Evolutionary conservation across 306 rosid species (phyloP), one percentile per base, ranked within the genome.

Genomic region (Cucurbita argyrosperma): DNA sequence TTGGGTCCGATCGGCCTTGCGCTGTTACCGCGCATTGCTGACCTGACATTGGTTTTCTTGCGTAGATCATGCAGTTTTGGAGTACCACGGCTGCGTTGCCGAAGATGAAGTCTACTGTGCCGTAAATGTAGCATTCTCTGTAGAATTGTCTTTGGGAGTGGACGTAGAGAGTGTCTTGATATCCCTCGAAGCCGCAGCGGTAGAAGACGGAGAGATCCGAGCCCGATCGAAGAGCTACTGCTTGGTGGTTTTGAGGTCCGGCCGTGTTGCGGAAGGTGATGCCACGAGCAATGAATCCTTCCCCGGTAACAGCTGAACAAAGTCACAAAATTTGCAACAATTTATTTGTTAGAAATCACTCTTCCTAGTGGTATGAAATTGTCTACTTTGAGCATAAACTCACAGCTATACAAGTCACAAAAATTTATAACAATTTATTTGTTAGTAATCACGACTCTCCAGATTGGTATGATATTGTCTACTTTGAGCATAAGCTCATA

Each of bases 111-210:
- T 79, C 82, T 1, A 72, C 69, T 0, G 68, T 79, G 3, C 82
- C 78, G 19, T 79, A 79, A 1, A 79, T 74, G 66, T 79, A 38
- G 21, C 82, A 79, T 35, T 73, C 82, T n/a, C 60, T 43, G 7
- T 63, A 72, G 38, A 79, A 79, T 35, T 79, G 82, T 40, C 74
- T 30, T 14, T 72, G 57, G 1, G 78, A 72, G n/a, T 60, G 74
- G 12, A 4, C 45, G 39, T 72, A 79, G 46, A 79, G 69, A 5
- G 82, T 79, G 70, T 79, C 82, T 79, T 79, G 82, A 49, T 79
- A 72, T 10, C 82, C 82, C n/a, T 79, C 78, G 37, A 79, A 79
- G 5, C 82, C 52, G 58, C 75, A 79, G 1, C 58, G 38, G 60
- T 40, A 65, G 55, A 72, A 79, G 6, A 50, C 73, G 0, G 82